These are phyloP conservation scores for Globisporangium mamillatum DNA, from an alignment of 352 stramenopile genomes.

Conservation along the genomic window DNA sequence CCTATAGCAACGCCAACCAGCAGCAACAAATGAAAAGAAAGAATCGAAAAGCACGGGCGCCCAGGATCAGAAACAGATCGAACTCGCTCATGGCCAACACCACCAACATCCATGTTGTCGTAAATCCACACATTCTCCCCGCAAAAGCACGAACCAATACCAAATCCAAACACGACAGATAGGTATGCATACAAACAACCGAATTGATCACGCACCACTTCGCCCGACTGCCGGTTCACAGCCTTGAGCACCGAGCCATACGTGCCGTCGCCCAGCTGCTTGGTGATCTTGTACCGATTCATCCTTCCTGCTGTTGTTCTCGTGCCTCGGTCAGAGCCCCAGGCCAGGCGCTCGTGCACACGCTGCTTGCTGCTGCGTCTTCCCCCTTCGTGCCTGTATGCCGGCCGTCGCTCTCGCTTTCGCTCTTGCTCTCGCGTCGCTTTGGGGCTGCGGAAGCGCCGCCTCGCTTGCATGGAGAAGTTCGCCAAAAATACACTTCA, in stretches of 20 bases:
- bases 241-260: constrained; percentile 95
- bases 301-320: constrained; percentile 30
- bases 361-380: background rate
- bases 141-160: background rate
- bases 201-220: constrained; percentile 69
- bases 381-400: background rate
- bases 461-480: background rate
- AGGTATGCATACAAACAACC: background rate
- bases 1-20: constrained; percentile 33
- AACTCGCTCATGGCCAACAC: background rate
- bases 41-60: background rate
- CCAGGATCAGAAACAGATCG: background rate
- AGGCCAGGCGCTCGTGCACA: background rate
- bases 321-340: background rate
- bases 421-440: background rate
- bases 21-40: background rate
- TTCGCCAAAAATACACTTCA: background rate
- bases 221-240: constrained; percentile 90
- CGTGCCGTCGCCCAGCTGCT: constrained; percentile 94
- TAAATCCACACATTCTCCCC: background rate
- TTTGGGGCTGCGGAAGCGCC: background rate
- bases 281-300: constrained; percentile 95
- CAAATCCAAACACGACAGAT: background rate
- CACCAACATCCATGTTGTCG: background rate
- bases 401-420: background rate